phyloP scores from a whole-genome alignment of 345 rosid species.

The Adansonia digitata region DNA sequence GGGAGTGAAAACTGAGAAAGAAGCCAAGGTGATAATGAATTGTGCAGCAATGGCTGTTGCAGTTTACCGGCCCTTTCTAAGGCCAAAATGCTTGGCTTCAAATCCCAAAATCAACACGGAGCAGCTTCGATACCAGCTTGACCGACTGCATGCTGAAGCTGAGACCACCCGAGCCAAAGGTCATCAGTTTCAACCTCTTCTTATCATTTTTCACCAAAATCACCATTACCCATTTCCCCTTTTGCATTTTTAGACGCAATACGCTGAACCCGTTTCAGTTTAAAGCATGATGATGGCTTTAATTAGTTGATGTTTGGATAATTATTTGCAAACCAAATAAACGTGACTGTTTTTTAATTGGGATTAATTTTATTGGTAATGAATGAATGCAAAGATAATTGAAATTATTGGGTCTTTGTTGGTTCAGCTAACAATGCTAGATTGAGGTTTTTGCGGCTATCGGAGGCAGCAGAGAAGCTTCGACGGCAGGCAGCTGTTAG shows the following conservation, averaged over 20 bases:
- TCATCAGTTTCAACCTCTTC: conserved; percentile 13
- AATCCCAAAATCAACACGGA: conserved; percentile 32
- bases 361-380: not conserved
- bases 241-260: not conserved
- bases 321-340: not conserved
- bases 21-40: conserved; percentile 1
- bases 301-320: not conserved
- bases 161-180: conserved; percentile 68
- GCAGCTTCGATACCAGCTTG: conserved; percentile 64
- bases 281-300: not conserved
- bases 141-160: conserved; percentile 69
- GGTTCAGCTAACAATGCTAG: conserved; percentile 66
- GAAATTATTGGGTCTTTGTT: conserved; percentile 2
- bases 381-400: not conserved
- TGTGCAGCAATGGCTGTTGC: not conserved
- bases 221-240: not conserved
- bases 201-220: not conserved
- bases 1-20: not conserved
- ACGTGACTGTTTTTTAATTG: not conserved
- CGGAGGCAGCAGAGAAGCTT: conserved; percentile 85
- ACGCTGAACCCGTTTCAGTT: not conserved
- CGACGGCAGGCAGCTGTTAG: conserved; percentile 62
- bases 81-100: conserved; percentile 35
- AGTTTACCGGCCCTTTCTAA: conserved; percentile 1
- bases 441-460: conserved; percentile 69